These are phyloP conservation scores for Neurospora cerealis DNA, from an alignment of 495 filamentous ascomycete species.

Conservation along the genomic window DNA sequence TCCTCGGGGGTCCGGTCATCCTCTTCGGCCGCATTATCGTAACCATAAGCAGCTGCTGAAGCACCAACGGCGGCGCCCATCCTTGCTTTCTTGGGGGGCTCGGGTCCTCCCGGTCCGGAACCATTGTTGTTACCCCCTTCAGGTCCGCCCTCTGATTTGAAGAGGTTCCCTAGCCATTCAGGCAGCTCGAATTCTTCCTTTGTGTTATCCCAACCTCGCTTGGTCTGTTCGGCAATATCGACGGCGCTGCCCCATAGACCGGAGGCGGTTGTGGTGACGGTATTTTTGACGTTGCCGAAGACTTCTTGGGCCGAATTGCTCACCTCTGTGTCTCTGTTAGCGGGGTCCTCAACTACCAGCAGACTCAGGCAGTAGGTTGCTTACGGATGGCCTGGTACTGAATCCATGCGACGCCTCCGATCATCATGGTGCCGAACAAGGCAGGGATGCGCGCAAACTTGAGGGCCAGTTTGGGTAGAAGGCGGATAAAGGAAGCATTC, in stretches of 20 bases:
- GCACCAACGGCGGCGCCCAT: slow-evolving; percentile 46
- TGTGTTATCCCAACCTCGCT: slow-evolving; percentile 71
- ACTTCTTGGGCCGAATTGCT: slow-evolving; percentile 80
- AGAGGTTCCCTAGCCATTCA: slow-evolving; percentile 74
- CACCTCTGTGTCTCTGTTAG: slow-evolving; percentile 48
- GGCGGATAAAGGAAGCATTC: slow-evolving; percentile 73
- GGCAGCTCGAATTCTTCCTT: slow-evolving; percentile 68
- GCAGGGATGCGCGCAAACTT: slow-evolving; percentile 84
- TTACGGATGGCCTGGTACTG: slow-evolving; percentile 92
- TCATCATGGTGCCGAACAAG: slow-evolving; percentile 77
- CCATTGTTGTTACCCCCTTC: slow-evolving; percentile 26
- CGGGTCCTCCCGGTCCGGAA: slow-evolving; percentile 34
- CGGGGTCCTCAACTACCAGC: background rate
- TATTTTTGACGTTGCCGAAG: slow-evolving; percentile 60
- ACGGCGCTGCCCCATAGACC: slow-evolving; percentile 58
- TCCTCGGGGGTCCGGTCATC: slow-evolving; percentile 51
- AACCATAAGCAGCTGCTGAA: slow-evolving; percentile 68
- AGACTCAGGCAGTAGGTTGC: slow-evolving; percentile 19
- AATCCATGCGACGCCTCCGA: slow-evolving; percentile 81
- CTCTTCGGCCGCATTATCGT: slow-evolving; percentile 59
- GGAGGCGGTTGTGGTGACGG: slow-evolving; percentile 54
- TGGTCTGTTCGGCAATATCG: slow-evolving; percentile 67
- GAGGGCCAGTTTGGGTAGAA: slow-evolving; percentile 77
- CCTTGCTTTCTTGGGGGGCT: slow-evolving; percentile 52
- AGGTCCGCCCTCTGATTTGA: slow-evolving; percentile 47